Percentiles rank a stretch among this genome's conserved stretches.
These are phyloP conservation scores for Agrocybe pediades DNA, from an alignment of 768 basidiomycete genomes.

Conservation along the genomic window DNA sequence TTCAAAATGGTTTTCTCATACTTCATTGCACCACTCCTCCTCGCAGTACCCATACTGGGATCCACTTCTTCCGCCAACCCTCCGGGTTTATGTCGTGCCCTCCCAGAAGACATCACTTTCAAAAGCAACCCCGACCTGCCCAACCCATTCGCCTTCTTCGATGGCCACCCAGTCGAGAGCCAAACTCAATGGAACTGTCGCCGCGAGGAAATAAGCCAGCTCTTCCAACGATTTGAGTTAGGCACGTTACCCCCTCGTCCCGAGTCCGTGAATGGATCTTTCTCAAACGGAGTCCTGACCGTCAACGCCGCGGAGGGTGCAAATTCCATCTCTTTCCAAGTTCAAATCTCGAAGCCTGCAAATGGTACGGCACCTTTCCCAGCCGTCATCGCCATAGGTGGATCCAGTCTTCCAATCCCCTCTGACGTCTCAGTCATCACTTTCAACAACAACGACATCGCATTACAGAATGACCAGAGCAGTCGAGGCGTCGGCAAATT, in stretches of 20 bases:
- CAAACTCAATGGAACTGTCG: slow-evolving; percentile 50
- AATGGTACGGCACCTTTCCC: slow-evolving; percentile 47
- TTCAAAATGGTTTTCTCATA: slow-evolving; percentile 9
- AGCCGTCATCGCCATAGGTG: slow-evolving; percentile 49
- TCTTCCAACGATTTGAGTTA: slow-evolving; percentile 51
- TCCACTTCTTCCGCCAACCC: slow-evolving; percentile 2
- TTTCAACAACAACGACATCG: slow-evolving; percentile 52
- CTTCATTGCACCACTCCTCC: slow-evolving; percentile 2
- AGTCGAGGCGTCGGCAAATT: slow-evolving; percentile 55
- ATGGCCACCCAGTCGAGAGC: slow-evolving; percentile 37
- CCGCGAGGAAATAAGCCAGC: slow-evolving; percentile 43
- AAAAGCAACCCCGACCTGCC: slow-evolving; percentile 41
- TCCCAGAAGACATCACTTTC: slow-evolving; percentile 27
- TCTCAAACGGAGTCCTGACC: slow-evolving; percentile 41
- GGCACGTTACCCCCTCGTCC: slow-evolving; percentile 48
- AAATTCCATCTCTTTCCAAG: slow-evolving; percentile 46
- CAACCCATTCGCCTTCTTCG: slow-evolving; percentile 51
- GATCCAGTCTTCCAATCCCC: slow-evolving; percentile 36
- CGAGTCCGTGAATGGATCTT: slow-evolving; percentile 37
- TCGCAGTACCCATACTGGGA: slow-evolving; percentile 10
- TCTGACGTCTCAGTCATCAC: slow-evolving; percentile 41
- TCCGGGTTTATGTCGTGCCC: slow-evolving; percentile 20
- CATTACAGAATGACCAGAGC: slow-evolving; percentile 38
- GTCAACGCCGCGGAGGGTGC: slow-evolving; percentile 44
- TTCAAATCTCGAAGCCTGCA: slow-evolving; percentile 43